Base-by-base conservation (phyloP, 805 yeast species). In the Candida incommunis region DNA sequence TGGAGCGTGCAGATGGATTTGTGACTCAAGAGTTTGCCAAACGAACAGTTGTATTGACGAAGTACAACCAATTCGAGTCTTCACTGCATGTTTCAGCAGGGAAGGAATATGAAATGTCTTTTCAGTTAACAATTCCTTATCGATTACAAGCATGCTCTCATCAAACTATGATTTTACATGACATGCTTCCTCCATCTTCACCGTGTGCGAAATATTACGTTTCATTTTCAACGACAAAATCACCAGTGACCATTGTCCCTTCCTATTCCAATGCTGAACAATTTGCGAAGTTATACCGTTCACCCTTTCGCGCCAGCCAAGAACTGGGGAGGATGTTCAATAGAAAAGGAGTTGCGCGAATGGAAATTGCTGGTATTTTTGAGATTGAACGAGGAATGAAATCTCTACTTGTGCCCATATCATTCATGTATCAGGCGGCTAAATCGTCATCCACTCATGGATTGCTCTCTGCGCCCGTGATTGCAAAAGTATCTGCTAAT, bases 11-110 rank as follows among this genome's bases (percentile, higher is more conserved):
- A 9, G 37, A 31, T 16, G 37, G 37, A 11, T 31, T 31, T 31
- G 37, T 31, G 9, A 31, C 18, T 31, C 37, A 31, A 31, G 37
- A 31, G 37, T 31, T 31, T 16, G 37, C 37, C 18, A 31, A 31
- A 18, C 37, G 37, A 7, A 31, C 37, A 11, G 37, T 31, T 7
- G 37, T 31, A 18, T 18, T 31, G 18, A n/a, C 18, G 7, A 31
- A 31, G 20, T 31, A 31, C 20, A 31, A 31, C 20, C 37, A 31
- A 5, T 31, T 31, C 20, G 37, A 31, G n/a, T 5, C 13, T 16
- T n/a, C 18, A 18, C n/a, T 18, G 20, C 20, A 13, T 11, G 9
- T 31, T 18, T 11, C 5, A n/a, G 37, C 37, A 11, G 37, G 37
- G 18, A 31, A 16, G 37, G 37, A 31, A 18, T 31, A 31, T n/a